Percentiles rank a stretch among this genome's conserved stretches.
These are phyloP conservation scores for Fraxinus albicans DNA, from an alignment of 305 asterid genomes.

Conservation along the genomic window DNA sequence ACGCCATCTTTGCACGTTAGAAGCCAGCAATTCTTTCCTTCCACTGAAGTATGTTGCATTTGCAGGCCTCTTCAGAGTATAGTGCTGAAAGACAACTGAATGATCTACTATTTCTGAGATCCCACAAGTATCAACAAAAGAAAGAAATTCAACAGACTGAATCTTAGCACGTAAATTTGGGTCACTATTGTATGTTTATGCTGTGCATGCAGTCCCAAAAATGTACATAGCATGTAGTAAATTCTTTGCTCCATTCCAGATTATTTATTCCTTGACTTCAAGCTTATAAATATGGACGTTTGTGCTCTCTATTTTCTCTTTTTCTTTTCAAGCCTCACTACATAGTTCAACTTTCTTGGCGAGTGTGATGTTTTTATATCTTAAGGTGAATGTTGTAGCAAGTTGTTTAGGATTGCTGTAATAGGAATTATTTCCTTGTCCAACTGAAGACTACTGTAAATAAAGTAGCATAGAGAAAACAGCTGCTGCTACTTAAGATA, in stretches of 20 bases:
- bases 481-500: background rate
- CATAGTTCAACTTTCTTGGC: background rate
- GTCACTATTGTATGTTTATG: slow-evolving; percentile 26
- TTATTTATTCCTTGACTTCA: slow-evolving; percentile 25
- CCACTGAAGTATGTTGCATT: background rate
- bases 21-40: background rate
- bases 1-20: too few relatives aligned
- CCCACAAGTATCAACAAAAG: slow-evolving; percentile 63
- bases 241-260: slow-evolving; percentile 24
- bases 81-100: slow-evolving; percentile 89
- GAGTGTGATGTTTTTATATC: background rate
- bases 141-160: slow-evolving; percentile 84
- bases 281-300: slow-evolving; percentile 16
- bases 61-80: slow-evolving; percentile 92
- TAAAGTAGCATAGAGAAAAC: background rate
- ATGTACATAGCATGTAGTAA: slow-evolving; percentile 44
- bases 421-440: background rate
- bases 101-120: slow-evolving; percentile 71
- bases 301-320: background rate
- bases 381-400: background rate
- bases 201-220: slow-evolving; percentile 19
- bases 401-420: background rate
- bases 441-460: background rate
- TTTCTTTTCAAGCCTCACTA: background rate
- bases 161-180: slow-evolving; percentile 29